These are phyloP conservation scores for Scolecobasidium constrictum DNA, from an alignment of 2,329 filamentous ascomycete genomes.

Conservation along the genomic window DNA sequence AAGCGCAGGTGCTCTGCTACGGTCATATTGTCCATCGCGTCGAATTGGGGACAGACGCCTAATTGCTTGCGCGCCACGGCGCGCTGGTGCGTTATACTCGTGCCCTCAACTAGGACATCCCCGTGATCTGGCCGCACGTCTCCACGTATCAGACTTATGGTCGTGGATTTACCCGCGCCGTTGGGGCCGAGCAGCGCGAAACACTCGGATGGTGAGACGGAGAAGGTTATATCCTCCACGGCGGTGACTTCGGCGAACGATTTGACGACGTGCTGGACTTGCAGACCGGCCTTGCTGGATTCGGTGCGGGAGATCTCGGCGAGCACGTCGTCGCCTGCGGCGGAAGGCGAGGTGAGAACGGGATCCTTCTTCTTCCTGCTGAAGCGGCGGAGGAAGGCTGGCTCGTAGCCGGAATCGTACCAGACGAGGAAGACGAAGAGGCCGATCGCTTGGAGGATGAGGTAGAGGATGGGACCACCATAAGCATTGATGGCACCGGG, in stretches of 20 bases:
- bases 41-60: slow-evolving; percentile 74
- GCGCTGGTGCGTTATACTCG: slow-evolving; percentile 61
- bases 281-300: slow-evolving; percentile 52
- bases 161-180: slow-evolving; percentile 44
- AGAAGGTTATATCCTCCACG: slow-evolving; percentile 82
- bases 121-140: slow-evolving; percentile 59
- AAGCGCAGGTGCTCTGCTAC: slow-evolving; percentile 78
- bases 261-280: slow-evolving; percentile 73
- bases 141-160: slow-evolving; percentile 81
- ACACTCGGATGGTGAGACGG: slow-evolving; percentile 67
- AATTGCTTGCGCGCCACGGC: slow-evolving; percentile 64
- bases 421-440: slow-evolving; percentile 66
- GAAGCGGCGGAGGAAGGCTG: slow-evolving; percentile 44
- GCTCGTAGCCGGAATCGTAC: slow-evolving; percentile 61
- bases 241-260: slow-evolving; percentile 60
- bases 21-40: slow-evolving; percentile 82
- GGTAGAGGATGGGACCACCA: slow-evolving; percentile 75
- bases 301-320: slow-evolving; percentile 54
- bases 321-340: slow-evolving; percentile 45
- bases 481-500: slow-evolving; percentile 64
- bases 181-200: slow-evolving; percentile 87
- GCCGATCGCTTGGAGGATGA: slow-evolving; percentile 61
- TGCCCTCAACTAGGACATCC: slow-evolving; percentile 61
- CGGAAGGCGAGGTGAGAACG: slow-evolving; percentile 25
- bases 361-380: slow-evolving; percentile 28